These are phyloP conservation scores for Kuraishia hungarica DNA, from an alignment of 805 yeast genomes.

Conservation along the genomic window DNA sequence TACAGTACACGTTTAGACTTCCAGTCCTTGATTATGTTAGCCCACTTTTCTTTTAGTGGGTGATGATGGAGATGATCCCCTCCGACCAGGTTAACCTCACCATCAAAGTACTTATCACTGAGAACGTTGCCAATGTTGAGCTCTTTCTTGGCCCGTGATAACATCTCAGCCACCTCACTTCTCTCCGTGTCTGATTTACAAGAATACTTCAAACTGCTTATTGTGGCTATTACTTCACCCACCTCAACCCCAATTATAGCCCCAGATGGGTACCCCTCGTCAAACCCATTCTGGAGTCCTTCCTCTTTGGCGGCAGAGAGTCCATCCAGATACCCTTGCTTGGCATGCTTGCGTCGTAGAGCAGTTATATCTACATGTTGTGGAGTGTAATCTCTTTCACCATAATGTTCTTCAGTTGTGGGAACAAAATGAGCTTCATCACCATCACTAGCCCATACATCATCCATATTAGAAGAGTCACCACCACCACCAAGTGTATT, in stretches of 20 bases:
- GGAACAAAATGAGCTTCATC: conserved; percentile 20
- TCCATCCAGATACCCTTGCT: conserved; percentile 83
- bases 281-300: conserved; percentile 74
- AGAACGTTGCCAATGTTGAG: conserved; percentile 53
- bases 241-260: conserved; percentile 57
- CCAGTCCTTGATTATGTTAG: background rate
- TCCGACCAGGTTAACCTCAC: conserved; percentile 28
- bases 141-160: conserved; percentile 37
- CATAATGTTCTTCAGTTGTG: conserved; percentile 26
- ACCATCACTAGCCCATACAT: conserved; percentile 25
- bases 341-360: conserved; percentile 53
- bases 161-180: background rate
- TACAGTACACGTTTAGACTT: background rate
- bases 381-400: conserved; percentile 18
- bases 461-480: conserved; percentile 9
- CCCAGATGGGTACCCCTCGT: conserved; percentile 70
- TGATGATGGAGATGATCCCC: too few species aligned
- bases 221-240: conserved; percentile 54
- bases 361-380: conserved; percentile 22
- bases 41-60: conserved; percentile 19
- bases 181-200: conserved; percentile 4
- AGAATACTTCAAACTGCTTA: conserved; percentile 12
- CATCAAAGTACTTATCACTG: conserved; percentile 43
- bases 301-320: conserved; percentile 57
- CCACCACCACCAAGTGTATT: too few species aligned